These are phyloP conservation scores for Elsinoe perseae DNA, from an alignment of 2,329 filamentous ascomycete species.

Conservation along the genomic window DNA sequence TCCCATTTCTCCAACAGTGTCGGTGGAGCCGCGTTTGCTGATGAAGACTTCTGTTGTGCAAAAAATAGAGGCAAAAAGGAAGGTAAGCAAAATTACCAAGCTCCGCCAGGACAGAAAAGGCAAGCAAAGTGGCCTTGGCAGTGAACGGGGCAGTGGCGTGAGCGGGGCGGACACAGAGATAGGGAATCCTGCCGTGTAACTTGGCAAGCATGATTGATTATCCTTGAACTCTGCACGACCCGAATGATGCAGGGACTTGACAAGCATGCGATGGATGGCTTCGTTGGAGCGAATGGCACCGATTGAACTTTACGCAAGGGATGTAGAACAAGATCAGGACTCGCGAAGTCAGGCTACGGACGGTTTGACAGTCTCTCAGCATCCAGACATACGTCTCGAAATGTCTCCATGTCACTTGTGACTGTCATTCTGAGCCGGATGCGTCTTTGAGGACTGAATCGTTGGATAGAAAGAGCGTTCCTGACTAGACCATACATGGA, in stretches of 20 bases:
- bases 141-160: background rate
- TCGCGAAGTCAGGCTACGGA: no score
- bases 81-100: conserved; percentile 13
- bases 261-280: no score
- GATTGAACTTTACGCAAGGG: no score
- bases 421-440: no score
- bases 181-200: background rate
- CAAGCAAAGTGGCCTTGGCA: conserved; percentile 3
- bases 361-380: no score
- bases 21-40: background rate
- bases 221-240: background rate
- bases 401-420: no score
- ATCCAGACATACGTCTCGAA: no score
- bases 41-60: conserved; percentile 2
- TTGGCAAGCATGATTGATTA: background rate
- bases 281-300: no score
- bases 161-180: conserved; percentile 5
- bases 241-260: background rate
- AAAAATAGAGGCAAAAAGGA: conserved; percentile 1
- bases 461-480: no score
- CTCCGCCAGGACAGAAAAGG: conserved; percentile 5
- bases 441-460: no score
- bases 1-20: background rate
- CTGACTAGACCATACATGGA: no score
- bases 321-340: no score